A percentile compares a stretch with the other conserved stretches of the same genome.
These are phyloP conservation scores for Thelonectria blattea DNA, from an alignment of 2,329 filamentous ascomycete genomes.

Conservation along the genomic window DNA sequence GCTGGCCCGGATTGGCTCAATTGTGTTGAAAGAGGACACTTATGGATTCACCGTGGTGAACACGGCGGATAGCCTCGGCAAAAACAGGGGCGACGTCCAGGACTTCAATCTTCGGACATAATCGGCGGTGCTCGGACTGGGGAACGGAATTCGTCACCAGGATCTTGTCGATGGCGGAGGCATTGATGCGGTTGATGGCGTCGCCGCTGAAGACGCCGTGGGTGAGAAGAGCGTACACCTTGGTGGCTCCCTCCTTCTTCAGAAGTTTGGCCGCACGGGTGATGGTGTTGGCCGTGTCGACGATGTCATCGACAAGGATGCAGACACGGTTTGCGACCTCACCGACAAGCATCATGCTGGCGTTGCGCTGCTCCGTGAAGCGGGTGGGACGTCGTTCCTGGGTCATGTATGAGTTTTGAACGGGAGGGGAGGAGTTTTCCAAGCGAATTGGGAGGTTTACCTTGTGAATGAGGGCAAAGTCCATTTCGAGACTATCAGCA, in stretches of 20 bases:
- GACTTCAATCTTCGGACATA: constrained; percentile 89
- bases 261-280: constrained; percentile 95
- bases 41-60: constrained; percentile 97
- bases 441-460: constrained; percentile 45
- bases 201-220: constrained; percentile 96
- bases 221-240: constrained; percentile 90
- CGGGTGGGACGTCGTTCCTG: constrained; percentile 88
- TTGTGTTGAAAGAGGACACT: constrained; percentile 78
- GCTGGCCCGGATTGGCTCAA: constrained; percentile 10
- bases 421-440: constrained; percentile 39
- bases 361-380: constrained; percentile 87
- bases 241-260: constrained; percentile 92
- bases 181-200: constrained; percentile 92
- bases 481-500: constrained; percentile 89
- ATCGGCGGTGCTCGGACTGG: constrained; percentile 77
- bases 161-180: constrained; percentile 89
- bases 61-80: constrained; percentile 91
- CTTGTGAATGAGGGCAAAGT: constrained; percentile 98
- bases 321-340: constrained; percentile 81
- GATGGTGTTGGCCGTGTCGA: constrained; percentile 96
- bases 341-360: constrained; percentile 94
- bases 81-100: constrained; percentile 90
- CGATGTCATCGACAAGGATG: constrained; percentile 92
- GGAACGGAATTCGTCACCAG: constrained; percentile 95
- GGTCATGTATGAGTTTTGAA: constrained; percentile 42